Base-by-base conservation (phyloP, 805 yeast genomes). In the Starmerella ratchasimensis region DNA sequence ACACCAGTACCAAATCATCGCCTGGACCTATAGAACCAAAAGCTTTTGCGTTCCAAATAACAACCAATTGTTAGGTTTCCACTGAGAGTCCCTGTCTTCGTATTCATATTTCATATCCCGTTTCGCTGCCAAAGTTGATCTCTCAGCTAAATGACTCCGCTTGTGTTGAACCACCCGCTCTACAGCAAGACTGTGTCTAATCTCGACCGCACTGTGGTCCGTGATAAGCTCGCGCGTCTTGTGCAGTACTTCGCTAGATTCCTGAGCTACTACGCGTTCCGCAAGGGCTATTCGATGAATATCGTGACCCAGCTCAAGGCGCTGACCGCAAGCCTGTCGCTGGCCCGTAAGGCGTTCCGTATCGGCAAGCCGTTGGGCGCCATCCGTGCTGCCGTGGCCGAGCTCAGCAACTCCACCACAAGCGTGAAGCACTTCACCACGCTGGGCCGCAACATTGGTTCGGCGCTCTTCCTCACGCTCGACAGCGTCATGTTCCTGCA, bases 171-270 rank as follows among this genome's bases (percentile, higher is more conserved):
- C 31, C 52, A 50, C 38, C 54, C 54, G 7, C 38, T 42, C 21
- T 50, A 50, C 31, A 37, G 38, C 24, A 34, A 43, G 28, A 42
- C 49, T 3, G 38, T 40, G 14, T 19, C 28, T 13, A 41, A 44
- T 28, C 43, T 51, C 15, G 55, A 51, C 42, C 46, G 44, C 32
- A 49, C 53, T 13, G 71, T 76, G 28, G 88, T 88, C 41, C 69
- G 94, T 49, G 95, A 84, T 55, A 84, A 84, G 63, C 58, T 76
- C 11, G 66, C 80, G 52, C 75, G 95, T 49, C 61, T 79, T 38
- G 68, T 81, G 33, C 94, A 88, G 48, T 86, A 86, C 62, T 66
- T 80, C 47, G 70, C 82, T 10, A 67, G 93, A 43, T 79, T 86
- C 57, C 59, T 82, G 31, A 63, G 80, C 14, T 78, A 64, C 57